phyloP scores from a whole-genome alignment of 2,329 filamentous ascomycete species.

The Cercospora sesami region DNA sequence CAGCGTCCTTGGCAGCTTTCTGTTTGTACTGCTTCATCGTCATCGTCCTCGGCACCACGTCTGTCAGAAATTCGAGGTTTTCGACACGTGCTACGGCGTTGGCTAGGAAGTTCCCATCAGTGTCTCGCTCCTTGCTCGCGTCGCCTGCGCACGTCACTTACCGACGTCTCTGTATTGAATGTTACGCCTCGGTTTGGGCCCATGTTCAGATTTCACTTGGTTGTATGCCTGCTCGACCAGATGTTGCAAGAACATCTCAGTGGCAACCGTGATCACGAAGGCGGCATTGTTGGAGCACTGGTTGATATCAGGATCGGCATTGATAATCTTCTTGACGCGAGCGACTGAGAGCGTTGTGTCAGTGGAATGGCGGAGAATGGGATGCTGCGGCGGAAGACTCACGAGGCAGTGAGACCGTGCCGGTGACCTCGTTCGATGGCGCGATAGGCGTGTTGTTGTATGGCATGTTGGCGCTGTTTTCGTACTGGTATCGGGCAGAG shows the following conservation, averaged over 20 bases:
- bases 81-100: constrained; percentile 84
- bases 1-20: constrained; percentile 37
- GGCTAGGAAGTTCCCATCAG: constrained; percentile 54
- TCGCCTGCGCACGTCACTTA: constrained; percentile 43
- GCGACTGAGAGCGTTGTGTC: constrained; percentile 62
- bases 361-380: neutral
- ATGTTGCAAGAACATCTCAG: constrained; percentile 95
- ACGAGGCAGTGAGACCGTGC: constrained; percentile 83
- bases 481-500: neutral
- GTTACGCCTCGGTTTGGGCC: constrained; percentile 81
- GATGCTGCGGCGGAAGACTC: constrained; percentile 43
- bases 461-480: constrained; percentile 62
- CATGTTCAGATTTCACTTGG: constrained; percentile 76
- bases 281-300: constrained; percentile 91
- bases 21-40: constrained; percentile 78
- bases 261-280: constrained; percentile 89
- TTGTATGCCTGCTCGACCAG: constrained; percentile 81
- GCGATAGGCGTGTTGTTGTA: constrained; percentile 85
- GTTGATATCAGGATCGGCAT: constrained; percentile 78
- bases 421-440: constrained; percentile 77
- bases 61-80: constrained; percentile 90
- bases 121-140: neutral
- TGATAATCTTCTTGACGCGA: constrained; percentile 93
- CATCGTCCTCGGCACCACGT: constrained; percentile 83
- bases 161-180: constrained; percentile 95